Base-by-base conservation (phyloP, 139 green algal genomes). In the Eudorina sp. region DNA sequence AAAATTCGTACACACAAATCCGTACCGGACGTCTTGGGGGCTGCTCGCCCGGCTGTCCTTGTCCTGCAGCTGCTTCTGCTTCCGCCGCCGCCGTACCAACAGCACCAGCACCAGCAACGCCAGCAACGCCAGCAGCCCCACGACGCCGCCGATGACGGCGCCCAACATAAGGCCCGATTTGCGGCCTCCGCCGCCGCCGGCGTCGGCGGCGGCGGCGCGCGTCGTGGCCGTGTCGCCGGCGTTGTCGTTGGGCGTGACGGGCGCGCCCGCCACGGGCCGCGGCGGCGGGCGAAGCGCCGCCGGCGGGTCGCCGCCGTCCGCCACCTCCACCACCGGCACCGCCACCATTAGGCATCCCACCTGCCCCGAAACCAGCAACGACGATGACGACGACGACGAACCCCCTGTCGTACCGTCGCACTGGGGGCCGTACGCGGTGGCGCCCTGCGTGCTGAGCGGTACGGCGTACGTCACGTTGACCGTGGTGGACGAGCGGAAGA, bases 401-500 rank as follows among this genome's bases (percentile, higher is more conserved):
- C 41, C 70, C 41, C 36, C 73, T 31, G 70, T 79, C 4, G 29
- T 38, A 34, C 41, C 70, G 70, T 43, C 73, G 75, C 75, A 83
- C 34, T 83, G 46, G 2, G 75, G 53, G 75, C 48, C 51, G 48
- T 69, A 83, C 19, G 45, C 45, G 7, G 34, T 23, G 21, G 53
- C 77, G 34, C 77, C 77, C 38, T 72, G 53, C 25, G 3, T 72
- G 53, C 38, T 84, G 23, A 84, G 77, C 21, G 77, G 77, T 25
- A 84, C 77, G 21, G 77, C 77, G 27, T 84, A 84, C 18, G 53
- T 72, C 34, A 84, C 77, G 34, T 84, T 53, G 5, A 84, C 34
- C 1, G 36, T 13, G 18, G 77, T 53, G 34, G 53, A 72, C 34
- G 77, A 41, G 36, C 77, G 77, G 53, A 84, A 83, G 19, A 19